Conservation (phyloP, 805 yeast species). For the Lachancea lanzarotensis region DNA sequence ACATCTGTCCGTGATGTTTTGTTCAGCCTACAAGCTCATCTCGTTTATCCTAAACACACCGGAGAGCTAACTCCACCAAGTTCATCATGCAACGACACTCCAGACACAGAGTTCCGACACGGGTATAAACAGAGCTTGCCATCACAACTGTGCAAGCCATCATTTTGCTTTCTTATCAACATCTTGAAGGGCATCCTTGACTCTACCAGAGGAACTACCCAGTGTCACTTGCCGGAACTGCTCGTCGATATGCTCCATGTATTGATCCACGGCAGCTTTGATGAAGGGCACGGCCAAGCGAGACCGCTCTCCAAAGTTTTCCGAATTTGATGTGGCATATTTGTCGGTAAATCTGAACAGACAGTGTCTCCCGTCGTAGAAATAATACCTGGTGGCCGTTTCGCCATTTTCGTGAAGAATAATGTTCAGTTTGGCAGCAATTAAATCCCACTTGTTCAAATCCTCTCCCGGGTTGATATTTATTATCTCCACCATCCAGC, state of each 20-base stretch:
- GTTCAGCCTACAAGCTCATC: too few species aligned
- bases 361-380: background rate
- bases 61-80: too few species aligned
- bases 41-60: too few species aligned
- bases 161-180: too few species aligned
- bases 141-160: too few species aligned
- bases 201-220: too few species aligned
- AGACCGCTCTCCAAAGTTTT: background rate
- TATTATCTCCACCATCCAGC: background rate
- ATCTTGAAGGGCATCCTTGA: too few species aligned
- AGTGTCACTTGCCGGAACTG: background rate
- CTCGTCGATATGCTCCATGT: background rate
- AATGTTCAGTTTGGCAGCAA: background rate
- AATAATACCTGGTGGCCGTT: constrained; percentile 7
- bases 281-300: background rate
- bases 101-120: too few species aligned
- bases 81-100: too few species aligned
- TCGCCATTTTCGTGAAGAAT: constrained; percentile 4
- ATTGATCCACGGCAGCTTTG: background rate
- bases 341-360: background rate
- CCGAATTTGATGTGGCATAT: background rate
- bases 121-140: too few species aligned
- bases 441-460: background rate
- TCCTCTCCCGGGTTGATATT: background rate
- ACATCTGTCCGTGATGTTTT: too few species aligned